Evolutionary conservation across 306 rosid genomes (phyloP).

Genomic region (Dalbergia oliveri): DNA sequence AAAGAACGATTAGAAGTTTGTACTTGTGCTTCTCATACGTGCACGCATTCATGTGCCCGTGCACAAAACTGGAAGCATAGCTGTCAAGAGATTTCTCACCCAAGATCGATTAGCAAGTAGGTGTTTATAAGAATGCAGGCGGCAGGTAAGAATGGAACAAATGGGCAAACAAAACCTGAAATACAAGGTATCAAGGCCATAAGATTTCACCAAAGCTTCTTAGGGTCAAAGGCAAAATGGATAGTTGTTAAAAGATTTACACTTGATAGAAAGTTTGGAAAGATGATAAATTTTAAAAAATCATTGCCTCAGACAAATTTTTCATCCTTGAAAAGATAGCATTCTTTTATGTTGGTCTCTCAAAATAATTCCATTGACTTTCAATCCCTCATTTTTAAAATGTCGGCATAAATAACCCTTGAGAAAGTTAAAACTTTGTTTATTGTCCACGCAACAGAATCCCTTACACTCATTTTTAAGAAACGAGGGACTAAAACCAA

Average conservation of each 20-base stretch:
- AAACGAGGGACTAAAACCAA: not conserved
- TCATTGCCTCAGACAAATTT: not conserved
- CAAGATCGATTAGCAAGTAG: conserved; percentile 71
- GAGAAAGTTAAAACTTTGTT: not conserved
- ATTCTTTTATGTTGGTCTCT: not conserved
- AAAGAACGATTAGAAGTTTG: conserved; percentile 8
- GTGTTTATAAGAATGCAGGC: conserved; percentile 76
- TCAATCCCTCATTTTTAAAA: not conserved
- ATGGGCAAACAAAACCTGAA: conserved; percentile 79
- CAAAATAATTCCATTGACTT: too few relatives aligned
- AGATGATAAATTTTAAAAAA: conserved; percentile 29
- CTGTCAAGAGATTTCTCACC: conserved; percentile 58
- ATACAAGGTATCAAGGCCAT: conserved; percentile 23
- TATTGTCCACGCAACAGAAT: too few relatives aligned
- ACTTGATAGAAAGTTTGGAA: not conserved
- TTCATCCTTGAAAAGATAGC: not conserved
- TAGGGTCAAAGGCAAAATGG: not conserved
- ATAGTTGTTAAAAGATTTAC: not conserved
- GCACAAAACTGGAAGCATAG: conserved; percentile 6
- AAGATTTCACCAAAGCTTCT: conserved; percentile 24
- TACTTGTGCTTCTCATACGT: not conserved
- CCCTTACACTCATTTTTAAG: too few relatives aligned
- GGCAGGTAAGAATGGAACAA: conserved; percentile 76
- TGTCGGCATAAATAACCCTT: not conserved
- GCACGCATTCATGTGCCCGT: not conserved